Evolutionary conservation across 176 grass and related monocot genomes (phyloP).

Genomic region (Musa acuminata): DNA sequence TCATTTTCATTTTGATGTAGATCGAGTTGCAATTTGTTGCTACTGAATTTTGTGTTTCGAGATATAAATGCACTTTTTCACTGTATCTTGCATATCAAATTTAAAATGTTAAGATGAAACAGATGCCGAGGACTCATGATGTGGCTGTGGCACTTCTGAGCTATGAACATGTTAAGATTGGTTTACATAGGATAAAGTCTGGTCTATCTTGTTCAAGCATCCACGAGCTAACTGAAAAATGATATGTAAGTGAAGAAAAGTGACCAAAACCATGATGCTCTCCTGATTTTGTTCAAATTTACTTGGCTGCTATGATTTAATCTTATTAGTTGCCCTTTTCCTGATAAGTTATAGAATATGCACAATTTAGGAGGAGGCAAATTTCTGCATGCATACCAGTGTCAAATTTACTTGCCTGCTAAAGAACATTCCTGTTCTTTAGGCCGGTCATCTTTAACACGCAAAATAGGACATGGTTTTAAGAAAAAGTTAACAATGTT

Average conservation of each 20-base stretch:
- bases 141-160: no score
- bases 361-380: background rate
- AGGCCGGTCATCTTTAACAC: background rate
- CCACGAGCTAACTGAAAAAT: no score
- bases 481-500: constrained; percentile 3
- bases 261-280: no score
- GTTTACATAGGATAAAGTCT: background rate
- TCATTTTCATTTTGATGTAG: background rate
- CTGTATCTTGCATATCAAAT: no score
- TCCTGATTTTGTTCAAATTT: no score
- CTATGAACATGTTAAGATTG: no score
- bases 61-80: no score
- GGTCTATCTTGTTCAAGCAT: background rate
- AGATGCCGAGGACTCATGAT: no score
- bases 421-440: background rate
- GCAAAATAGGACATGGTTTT: background rate
- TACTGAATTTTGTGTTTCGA: background rate
- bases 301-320: no score
- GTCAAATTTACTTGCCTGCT: background rate
- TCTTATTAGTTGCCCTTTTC: background rate
- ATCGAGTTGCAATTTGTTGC: background rate
- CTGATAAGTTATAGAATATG: background rate
- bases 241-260: no score
- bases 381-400: background rate
- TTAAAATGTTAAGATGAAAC: no score